Conservation (phyloP, 495 filamentous ascomycete genomes). For the Xylaria castorea region DNA sequence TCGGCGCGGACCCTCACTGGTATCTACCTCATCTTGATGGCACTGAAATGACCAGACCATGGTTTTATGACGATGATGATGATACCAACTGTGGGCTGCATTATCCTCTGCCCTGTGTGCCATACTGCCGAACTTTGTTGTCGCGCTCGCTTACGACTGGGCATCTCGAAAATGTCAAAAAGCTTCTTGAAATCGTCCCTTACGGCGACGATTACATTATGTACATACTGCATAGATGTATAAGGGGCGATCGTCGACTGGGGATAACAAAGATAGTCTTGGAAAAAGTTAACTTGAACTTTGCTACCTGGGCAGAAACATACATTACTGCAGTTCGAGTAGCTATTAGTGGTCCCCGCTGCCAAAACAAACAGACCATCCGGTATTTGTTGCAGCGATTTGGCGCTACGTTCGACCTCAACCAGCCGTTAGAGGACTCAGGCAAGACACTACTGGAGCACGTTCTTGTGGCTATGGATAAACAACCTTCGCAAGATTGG, state of each 20-base stretch:
- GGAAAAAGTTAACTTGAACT: neutral
- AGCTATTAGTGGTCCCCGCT: too few species aligned
- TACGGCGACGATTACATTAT: neutral
- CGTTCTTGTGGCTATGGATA: neutral
- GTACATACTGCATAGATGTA: neutral
- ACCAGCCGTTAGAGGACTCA: neutral
- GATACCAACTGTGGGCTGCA: neutral
- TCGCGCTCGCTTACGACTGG: neutral
- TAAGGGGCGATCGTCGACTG: neutral
- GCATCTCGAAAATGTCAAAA: neutral
- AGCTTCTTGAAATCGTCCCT: neutral
- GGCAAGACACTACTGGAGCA: neutral
- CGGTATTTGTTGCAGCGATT: neutral
- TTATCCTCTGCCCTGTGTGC: neutral
- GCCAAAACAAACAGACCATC: neutral
- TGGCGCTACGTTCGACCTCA: neutral
- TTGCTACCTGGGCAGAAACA: neutral
- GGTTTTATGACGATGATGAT: too few species aligned
- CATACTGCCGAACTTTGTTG: neutral
- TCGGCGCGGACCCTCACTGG: conserved; percentile 2
- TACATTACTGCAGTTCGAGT: neutral
- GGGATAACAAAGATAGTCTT: neutral
- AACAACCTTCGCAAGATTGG: neutral
- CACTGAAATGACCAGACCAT: too few species aligned
- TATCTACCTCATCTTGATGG: neutral